A percentile compares a stretch with the other conserved stretches of the same genome.
Evolutionary conservation across 345 rosid genomes (phyloP).

Genomic region (Chamaenerion angustifolium): DNA sequence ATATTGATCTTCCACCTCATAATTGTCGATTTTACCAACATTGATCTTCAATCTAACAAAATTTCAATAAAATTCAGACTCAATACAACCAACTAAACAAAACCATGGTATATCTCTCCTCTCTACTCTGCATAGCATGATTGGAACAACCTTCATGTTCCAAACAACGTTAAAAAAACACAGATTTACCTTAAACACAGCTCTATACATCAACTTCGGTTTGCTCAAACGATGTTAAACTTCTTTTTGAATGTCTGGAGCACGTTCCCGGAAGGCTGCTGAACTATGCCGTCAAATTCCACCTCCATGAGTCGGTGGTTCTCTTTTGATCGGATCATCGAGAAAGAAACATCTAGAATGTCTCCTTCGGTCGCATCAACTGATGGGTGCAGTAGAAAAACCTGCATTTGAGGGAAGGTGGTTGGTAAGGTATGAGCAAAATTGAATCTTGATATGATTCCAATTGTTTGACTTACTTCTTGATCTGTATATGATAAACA

Average conservation of each 20-base stretch:
- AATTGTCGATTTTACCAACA: no score
- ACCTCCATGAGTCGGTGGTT: conserved; percentile 84
- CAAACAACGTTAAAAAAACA: no score
- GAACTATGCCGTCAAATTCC: conserved; percentile 49
- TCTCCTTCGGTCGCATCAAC: conserved; percentile 39
- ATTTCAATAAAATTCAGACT: no score
- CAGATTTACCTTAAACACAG: no score
- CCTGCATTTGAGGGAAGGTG: conserved; percentile 38
- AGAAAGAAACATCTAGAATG: conserved; percentile 40
- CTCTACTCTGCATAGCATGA: no score
- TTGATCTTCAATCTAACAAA: no score
- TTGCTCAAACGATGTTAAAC: conserved; percentile 57
- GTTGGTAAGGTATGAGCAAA: neutral
- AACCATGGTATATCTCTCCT: no score
- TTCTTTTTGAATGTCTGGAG: conserved; percentile 38
- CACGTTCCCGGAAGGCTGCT: conserved; percentile 34
- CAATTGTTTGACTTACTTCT: neutral
- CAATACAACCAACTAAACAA: no score
- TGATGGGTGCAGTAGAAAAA: conserved; percentile 55
- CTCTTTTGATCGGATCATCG: conserved; percentile 75
- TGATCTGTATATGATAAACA: no score
- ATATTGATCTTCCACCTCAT: no score
- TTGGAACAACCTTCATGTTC: no score
- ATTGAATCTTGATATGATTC: neutral
- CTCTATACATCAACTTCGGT: no score